Conservation (phyloP, 495 filamentous ascomycete species). For the Zalerion maritima region DNA sequence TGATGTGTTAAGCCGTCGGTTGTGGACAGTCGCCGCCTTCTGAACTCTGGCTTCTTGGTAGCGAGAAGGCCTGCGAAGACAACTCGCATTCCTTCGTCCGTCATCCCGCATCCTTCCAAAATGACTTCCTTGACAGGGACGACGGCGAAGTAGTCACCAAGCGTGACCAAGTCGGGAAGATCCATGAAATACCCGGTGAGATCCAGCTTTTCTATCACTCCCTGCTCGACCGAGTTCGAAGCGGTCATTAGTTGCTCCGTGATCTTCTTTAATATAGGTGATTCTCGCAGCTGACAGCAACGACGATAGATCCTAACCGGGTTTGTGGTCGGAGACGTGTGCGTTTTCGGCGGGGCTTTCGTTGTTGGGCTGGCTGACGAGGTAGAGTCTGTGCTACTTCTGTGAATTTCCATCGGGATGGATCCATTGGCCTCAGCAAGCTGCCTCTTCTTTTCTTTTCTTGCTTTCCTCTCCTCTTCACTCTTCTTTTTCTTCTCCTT, state of each 20-base stretch:
- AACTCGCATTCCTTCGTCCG: slow-evolving; percentile 71
- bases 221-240: slow-evolving; percentile 42
- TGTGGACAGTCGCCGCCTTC: slow-evolving; percentile 25
- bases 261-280: slow-evolving; percentile 74
- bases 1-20: slow-evolving; percentile 22
- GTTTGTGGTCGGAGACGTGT: slow-evolving; percentile 70
- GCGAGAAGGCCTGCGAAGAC: slow-evolving; percentile 78
- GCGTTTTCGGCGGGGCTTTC: slow-evolving; percentile 32
- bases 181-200: slow-evolving; percentile 73
- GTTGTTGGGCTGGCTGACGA: slow-evolving; percentile 13
- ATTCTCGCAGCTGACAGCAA: slow-evolving; percentile 88
- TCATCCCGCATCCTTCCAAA: slow-evolving; percentile 73
- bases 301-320: slow-evolving; percentile 85
- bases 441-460: slow-evolving; percentile 67
- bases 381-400: slow-evolving; percentile 38
- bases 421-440: slow-evolving; percentile 70
- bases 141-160: slow-evolving; percentile 87
- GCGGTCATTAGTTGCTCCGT: slow-evolving; percentile 70
- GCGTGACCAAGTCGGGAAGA: slow-evolving; percentile 63
- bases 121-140: slow-evolving; percentile 77
- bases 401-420: slow-evolving; percentile 61
- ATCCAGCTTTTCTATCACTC: slow-evolving; percentile 67
- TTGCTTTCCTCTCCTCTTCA: slow-evolving; percentile 72
- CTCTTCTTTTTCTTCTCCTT: slow-evolving; percentile 87
- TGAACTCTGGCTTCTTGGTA: slow-evolving; percentile 46